Evolutionary conservation across 495 filamentous ascomycete species (phyloP), one percentile per base, ranked within the genome.

Genomic region (Peziza echinospora): DNA sequence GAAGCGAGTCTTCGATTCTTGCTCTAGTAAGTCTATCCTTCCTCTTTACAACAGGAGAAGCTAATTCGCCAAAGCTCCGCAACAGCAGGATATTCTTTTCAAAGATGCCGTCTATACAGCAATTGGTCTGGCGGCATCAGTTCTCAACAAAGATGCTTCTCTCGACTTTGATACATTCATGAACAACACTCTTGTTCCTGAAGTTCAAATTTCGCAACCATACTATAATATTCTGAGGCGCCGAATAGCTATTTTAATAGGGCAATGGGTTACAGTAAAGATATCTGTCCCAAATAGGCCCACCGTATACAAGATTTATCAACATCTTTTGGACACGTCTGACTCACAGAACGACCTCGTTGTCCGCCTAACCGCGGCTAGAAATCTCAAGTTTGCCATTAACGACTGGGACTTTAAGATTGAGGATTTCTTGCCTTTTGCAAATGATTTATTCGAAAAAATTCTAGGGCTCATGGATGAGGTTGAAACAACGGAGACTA

Each of bases 51-150:
- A 8, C 26, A n/a, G 26, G 8, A 8, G 26, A 34, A 34, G 26
- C n/a, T n/a, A 34, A 8, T n/a, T n/a, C n/a, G n/a, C 13, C 3
- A 37, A 2, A 37, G 30, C 30, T 37, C 30, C 30, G 6, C 68
- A 73, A 25, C 71, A 74, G 44, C 71, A 76, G 37, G 71, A 86
- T 51, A 71, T 94, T 3, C 65, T 87, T 13, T 71, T 80, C 50
- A 93, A 92, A 59, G 89, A 97, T 56, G 85, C 89, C 0, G 72
- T 93, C 2, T 97, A 97, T 53, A 85, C 81, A 37, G 84, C 89
- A 8, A 75, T 97, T 54, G 89, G 89, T 5, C 68, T 93, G 28
- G 77, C 89, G 0, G 81, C 86, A 0, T 68, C 82, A 5, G 70
- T 81, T n/a, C 61, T 93, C 21, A 66, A 75, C 39, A 58, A 71